Evolutionary conservation across 768 basidiomycete species (phyloP).

Genomic region (Tricholoma sp.): DNA sequence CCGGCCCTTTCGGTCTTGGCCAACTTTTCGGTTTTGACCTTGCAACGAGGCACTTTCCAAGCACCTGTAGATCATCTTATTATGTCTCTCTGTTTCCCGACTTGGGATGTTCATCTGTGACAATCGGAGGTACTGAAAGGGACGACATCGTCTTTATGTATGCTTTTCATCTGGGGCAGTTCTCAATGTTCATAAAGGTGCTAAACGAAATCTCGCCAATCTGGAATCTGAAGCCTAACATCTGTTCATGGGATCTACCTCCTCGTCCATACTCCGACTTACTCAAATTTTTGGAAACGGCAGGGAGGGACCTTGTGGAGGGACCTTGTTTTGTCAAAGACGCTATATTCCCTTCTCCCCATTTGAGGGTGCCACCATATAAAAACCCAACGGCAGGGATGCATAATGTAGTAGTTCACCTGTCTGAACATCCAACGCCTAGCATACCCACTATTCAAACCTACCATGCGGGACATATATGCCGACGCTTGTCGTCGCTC

Average conservation of each 20-base stretch:
- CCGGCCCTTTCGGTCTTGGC: slow-evolving; percentile 10
- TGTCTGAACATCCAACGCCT: background rate
- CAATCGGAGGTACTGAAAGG: slow-evolving; percentile 24
- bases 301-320: slow-evolving; percentile 6
- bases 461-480: background rate
- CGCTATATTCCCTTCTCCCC: slow-evolving; percentile 20
- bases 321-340: slow-evolving; percentile 19
- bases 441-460: background rate
- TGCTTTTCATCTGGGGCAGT: slow-evolving; percentile 10
- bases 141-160: slow-evolving; percentile 16
- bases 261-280: slow-evolving; percentile 17
- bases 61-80: slow-evolving; percentile 4
- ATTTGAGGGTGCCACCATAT: slow-evolving; percentile 25
- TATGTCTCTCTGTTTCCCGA: slow-evolving; percentile 13
- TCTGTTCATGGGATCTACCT: slow-evolving; percentile 24
- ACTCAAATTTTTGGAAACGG: slow-evolving; percentile 13
- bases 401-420: slow-evolving; percentile 3
- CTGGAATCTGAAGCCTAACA: slow-evolving; percentile 26
- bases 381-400: slow-evolving; percentile 16
- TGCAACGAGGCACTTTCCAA: slow-evolving; percentile 18
- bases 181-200: slow-evolving; percentile 14
- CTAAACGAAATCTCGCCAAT: slow-evolving; percentile 31
- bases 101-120: slow-evolving; percentile 14
- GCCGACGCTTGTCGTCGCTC: background rate
- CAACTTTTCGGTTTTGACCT: slow-evolving; percentile 15